phyloP scores from a whole-genome alignment of 1,284 basidiomycete species.

The Ganoderma boninense region DNA sequence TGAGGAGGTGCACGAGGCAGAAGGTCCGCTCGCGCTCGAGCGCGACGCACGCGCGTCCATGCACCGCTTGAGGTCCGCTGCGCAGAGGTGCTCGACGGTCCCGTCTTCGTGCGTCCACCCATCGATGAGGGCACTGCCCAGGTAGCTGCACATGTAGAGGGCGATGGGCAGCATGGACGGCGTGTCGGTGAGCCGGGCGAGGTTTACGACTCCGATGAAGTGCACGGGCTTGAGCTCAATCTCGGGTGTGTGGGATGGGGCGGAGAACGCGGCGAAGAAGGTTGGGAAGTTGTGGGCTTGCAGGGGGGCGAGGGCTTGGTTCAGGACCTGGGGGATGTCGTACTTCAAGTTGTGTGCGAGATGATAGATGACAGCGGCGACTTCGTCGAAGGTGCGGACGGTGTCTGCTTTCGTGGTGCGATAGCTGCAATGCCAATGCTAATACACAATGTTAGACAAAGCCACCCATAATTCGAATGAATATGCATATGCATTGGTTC shows the following conservation, averaged over 20 bases:
- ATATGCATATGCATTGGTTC: too few species aligned
- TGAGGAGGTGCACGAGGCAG: not conserved
- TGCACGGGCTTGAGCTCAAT: not conserved
- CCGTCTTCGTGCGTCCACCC: slow-evolving; percentile 21
- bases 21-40: not conserved
- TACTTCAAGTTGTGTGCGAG: slow-evolving; percentile 3
- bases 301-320: not conserved
- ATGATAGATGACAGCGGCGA: not conserved
- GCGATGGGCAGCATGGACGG: slow-evolving; percentile 15
- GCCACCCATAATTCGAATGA: too few species aligned
- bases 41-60: not conserved
- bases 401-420: too few species aligned
- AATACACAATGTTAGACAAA: too few species aligned
- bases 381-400: not conserved
- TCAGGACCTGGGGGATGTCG: not conserved
- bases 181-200: slow-evolving; percentile 17
- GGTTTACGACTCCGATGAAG: slow-evolving; percentile 10
- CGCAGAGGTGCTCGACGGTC: not conserved
- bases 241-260: not conserved
- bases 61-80: slow-evolving; percentile 7
- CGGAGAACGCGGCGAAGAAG: not conserved
- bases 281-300: not conserved
- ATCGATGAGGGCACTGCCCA: slow-evolving; percentile 4
- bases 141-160: slow-evolving; percentile 9
- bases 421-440: too few species aligned